Evolutionary conservation across 768 basidiomycete species (phyloP).

Genomic region (Sarcodon aspratus): DNA sequence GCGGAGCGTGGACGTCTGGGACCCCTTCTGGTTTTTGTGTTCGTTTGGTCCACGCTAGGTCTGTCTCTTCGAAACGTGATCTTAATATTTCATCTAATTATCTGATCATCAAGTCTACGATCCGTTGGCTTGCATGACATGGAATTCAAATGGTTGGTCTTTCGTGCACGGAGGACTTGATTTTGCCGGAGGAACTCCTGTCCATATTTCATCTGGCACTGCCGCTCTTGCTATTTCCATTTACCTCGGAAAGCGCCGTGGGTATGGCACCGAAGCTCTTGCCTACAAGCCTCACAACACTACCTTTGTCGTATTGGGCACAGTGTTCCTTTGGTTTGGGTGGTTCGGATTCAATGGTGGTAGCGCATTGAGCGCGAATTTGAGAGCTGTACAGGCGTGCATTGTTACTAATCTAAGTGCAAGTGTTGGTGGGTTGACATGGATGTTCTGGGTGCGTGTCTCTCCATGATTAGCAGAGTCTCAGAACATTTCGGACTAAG

Average conservation of each 20-base stretch:
- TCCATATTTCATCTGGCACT: slow-evolving; percentile 90
- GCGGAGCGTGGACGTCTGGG: slow-evolving; percentile 83
- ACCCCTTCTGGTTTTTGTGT: slow-evolving; percentile 83
- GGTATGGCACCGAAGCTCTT: slow-evolving; percentile 83
- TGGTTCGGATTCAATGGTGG: slow-evolving; percentile 98
- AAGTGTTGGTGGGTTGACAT: slow-evolving; percentile 76
- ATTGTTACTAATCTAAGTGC: slow-evolving; percentile 92
- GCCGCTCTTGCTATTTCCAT: slow-evolving; percentile 86
- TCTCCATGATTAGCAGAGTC: not conserved
- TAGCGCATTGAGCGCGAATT: slow-evolving; percentile 78
- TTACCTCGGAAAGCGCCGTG: slow-evolving; percentile 84
- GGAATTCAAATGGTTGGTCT: slow-evolving; percentile 77
- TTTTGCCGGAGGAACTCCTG: slow-evolving; percentile 93
- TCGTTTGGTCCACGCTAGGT: slow-evolving; percentile 62
- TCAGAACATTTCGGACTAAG: not conserved
- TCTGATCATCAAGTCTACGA: slow-evolving; percentile 51
- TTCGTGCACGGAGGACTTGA: slow-evolving; percentile 74
- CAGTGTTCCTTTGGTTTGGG: slow-evolving; percentile 87
- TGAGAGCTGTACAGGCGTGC: slow-evolving; percentile 81
- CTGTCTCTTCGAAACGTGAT: not conserved
- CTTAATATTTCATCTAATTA: slow-evolving; percentile 67
- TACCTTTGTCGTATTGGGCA: slow-evolving; percentile 88
- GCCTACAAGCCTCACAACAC: slow-evolving; percentile 95
- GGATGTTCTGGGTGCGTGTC: slow-evolving; percentile 74
- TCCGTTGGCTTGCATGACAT: slow-evolving; percentile 94